Conservation (phyloP, 2,329 filamentous ascomycete genomes). For the Cordyceps cicadae region DNA sequence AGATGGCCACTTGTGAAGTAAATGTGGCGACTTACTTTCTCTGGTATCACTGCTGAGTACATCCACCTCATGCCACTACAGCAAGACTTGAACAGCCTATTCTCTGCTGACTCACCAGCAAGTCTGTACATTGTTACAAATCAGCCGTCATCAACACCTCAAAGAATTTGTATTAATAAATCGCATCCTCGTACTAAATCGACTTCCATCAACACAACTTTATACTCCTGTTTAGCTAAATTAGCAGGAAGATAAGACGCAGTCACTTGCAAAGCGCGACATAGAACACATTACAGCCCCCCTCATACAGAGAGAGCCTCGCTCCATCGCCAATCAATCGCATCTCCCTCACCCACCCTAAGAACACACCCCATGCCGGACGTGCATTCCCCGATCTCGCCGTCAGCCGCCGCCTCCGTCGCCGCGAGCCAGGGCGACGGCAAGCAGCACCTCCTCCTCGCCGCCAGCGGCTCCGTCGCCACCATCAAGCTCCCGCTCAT, state of each 20-base stretch:
- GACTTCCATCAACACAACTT: background rate
- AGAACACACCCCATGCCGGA: background rate
- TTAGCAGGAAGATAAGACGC: no score
- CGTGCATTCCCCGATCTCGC: background rate
- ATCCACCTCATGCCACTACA: no score
- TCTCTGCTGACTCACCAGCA: no score
- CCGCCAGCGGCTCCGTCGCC: constrained; percentile 55
- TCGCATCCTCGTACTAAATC: background rate
- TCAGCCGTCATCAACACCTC: background rate
- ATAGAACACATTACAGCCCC: background rate
- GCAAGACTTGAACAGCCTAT: no score
- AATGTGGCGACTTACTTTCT: no score
- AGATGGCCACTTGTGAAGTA: no score
- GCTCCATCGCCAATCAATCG: background rate
- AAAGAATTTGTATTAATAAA: background rate
- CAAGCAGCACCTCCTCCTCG: constrained; percentile 35
- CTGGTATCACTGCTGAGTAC: no score
- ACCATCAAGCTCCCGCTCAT: constrained; percentile 76
- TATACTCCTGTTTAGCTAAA: background rate
- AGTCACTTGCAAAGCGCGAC: no score
- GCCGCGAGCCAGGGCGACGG: constrained; percentile 27
- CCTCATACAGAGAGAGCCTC: background rate
- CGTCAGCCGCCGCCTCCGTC: constrained; percentile 22
- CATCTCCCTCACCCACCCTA: background rate
- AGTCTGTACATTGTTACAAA: background rate